Conservation (phyloP, 495 filamentous ascomycete species). For the Aspergillus bertholletiae region DNA sequence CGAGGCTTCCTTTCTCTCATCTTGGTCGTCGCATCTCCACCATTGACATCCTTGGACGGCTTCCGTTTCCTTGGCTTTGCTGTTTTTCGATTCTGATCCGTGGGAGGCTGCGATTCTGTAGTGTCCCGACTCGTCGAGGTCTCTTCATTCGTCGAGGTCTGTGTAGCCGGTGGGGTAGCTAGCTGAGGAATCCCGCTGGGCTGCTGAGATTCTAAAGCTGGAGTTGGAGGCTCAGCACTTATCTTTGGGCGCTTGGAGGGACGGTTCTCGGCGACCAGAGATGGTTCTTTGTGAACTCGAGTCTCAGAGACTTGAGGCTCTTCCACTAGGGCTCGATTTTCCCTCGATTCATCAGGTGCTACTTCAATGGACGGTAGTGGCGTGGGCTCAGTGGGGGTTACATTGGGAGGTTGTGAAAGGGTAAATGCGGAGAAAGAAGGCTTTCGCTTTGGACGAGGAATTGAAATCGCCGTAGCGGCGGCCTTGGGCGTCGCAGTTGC, state of each 20-base stretch:
- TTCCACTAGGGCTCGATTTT: slow-evolving; percentile 2
- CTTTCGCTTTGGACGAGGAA: slow-evolving; percentile 30
- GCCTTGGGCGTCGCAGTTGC: slow-evolving; percentile 1
- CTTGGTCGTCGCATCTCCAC: slow-evolving; percentile 17
- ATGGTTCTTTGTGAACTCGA: neutral
- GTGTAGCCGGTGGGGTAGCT: slow-evolving; percentile 19
- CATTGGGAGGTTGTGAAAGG: slow-evolving; percentile 4
- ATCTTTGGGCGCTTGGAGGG: slow-evolving; percentile 22
- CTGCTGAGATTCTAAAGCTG: neutral
- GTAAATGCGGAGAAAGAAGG: slow-evolving; percentile 15
- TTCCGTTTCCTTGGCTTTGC: slow-evolving; percentile 27
- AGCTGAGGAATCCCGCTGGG: slow-evolving; percentile 4
- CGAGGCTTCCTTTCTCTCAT: slow-evolving; percentile 31
- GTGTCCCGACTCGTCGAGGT: slow-evolving; percentile 15
- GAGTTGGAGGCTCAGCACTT: slow-evolving; percentile 1
- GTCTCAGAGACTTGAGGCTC: slow-evolving; percentile 1
- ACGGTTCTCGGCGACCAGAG: slow-evolving; percentile 10
- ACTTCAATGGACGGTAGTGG: neutral
- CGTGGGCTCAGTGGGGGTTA: slow-evolving; percentile 6
- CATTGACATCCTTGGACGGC: slow-evolving; percentile 18
- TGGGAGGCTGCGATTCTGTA: slow-evolving; percentile 9
- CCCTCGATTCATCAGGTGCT: slow-evolving; percentile 1
- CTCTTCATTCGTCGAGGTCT: slow-evolving; percentile 19
- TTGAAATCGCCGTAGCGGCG: slow-evolving; percentile 23
- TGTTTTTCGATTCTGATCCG: slow-evolving; percentile 7